Evolutionary conservation across 2,329 filamentous ascomycete genomes (phyloP).

Genomic region (Gnomoniopsis smithogilvyi): DNA sequence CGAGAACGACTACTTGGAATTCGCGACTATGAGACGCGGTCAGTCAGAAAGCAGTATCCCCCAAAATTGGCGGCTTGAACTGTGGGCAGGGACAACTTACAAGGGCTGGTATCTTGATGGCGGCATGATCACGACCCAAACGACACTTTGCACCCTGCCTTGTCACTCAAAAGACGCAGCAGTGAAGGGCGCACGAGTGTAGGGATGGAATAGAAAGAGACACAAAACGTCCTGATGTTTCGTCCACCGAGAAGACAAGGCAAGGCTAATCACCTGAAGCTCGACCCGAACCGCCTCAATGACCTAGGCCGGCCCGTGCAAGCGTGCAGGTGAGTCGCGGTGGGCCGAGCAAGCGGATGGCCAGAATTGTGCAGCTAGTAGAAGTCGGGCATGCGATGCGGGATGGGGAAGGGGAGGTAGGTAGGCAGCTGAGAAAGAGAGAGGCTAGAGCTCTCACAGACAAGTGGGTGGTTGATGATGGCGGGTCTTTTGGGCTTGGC

Average conservation of each 20-base stretch:
- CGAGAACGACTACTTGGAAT: conserved; percentile 79
- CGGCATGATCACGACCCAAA: conserved; percentile 15
- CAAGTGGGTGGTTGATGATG: neutral
- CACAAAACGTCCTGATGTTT: neutral
- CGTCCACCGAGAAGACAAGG: neutral
- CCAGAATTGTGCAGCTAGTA: neutral
- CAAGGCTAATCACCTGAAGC: conserved; percentile 1
- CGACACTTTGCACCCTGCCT: conserved; percentile 15
- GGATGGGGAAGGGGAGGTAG: neutral
- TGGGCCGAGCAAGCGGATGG: conserved; percentile 7
- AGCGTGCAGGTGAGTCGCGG: conserved; percentile 7
- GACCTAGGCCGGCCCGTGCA: conserved; percentile 14
- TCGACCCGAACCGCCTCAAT: conserved; percentile 6
- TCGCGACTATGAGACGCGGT: conserved; percentile 54
- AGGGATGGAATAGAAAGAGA: neutral
- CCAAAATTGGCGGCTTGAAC: neutral
- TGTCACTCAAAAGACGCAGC: neutral
- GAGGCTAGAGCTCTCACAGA: neutral
- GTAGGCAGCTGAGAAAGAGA: neutral
- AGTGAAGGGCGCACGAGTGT: neutral
- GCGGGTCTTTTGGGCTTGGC: neutral
- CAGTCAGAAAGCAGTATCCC: neutral
- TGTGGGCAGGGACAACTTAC: conserved; percentile 12
- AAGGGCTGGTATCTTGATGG: conserved; percentile 18
- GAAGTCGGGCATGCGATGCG: conserved; percentile 15